Conservation (phyloP, 176 grass and related monocot genomes). For the Ananas comosus region DNA sequence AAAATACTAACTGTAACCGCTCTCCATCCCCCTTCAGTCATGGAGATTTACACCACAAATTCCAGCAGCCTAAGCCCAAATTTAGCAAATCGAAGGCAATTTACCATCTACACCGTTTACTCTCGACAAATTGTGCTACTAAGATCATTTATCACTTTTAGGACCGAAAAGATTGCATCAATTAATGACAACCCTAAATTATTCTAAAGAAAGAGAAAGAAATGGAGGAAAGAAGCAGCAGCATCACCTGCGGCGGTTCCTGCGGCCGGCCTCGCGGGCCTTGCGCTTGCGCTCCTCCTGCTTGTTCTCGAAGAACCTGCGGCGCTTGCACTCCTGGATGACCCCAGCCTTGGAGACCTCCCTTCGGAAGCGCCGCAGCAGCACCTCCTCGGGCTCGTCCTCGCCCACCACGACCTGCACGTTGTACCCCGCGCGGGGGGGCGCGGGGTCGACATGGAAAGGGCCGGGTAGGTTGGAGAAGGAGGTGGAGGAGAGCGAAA, state of each 20-base stretch:
- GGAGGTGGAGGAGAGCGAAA: neutral
- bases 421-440: slow-evolving; percentile 43
- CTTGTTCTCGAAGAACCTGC: slow-evolving; percentile 66
- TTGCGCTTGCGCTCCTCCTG: slow-evolving; percentile 67
- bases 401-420: slow-evolving; percentile 89
- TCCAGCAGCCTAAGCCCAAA: too few species aligned
- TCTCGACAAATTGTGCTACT: too few species aligned
- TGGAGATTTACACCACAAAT: too few species aligned
- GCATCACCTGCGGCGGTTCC: slow-evolving; percentile 18
- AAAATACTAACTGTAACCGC: too few species aligned
- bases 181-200: too few species aligned
- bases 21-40: too few species aligned
- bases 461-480: neutral
- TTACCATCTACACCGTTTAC: too few species aligned
- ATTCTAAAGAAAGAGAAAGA: neutral
- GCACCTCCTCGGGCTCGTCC: slow-evolving; percentile 56
- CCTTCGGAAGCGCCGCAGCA: slow-evolving; percentile 66
- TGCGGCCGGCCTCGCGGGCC: slow-evolving; percentile 44
- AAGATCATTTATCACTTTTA: too few species aligned
- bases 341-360: slow-evolving; percentile 74
- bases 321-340: slow-evolving; percentile 75
- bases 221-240: neutral
- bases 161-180: too few species aligned
- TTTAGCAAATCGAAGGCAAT: too few species aligned
- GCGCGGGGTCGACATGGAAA: slow-evolving; percentile 1